Base-by-base conservation (phyloP, 2,329 filamentous ascomycete species). In the Penicillium hordei region DNA sequence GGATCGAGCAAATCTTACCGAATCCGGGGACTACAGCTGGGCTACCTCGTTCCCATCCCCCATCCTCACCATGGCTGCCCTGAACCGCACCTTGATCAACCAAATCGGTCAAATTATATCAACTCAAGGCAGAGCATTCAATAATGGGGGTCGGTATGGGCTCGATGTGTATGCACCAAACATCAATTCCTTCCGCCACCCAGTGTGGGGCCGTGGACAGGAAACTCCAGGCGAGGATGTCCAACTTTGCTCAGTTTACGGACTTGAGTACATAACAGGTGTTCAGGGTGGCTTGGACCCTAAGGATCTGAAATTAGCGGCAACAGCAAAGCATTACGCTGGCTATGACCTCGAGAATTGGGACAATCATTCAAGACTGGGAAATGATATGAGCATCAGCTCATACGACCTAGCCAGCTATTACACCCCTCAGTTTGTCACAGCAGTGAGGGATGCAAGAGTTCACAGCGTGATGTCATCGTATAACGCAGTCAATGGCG, bases 21-120 rank as follows among this genome's bases (percentile, higher is more conserved):
- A 70, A 6, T 74, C 73, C 13, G 82, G 81, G 2, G 72, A 81
- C 12, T 89, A 81, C 68, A 82, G 78, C 60, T 83, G 82, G 66
- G 83, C 86, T 0, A 89, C 87, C 0, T 85, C 83, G 0, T 89
- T 89, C 65, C 86, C 87, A 0, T 81, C 83, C 67, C 86, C 86
- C 0, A 86, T 90, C 51, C 72, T 82, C 2, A 81, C 86, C 64
- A 82, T 82, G 23, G 85, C 86, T 0, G 81, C 86, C 0, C 86
- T 89, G 61, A 85, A 89, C 60, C 85, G 88, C 61, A 79, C 80
- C 0, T 71, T 89, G 33, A 82, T 89, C 60, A 69, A 79, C 21
- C 74, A 79, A 6, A 81, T 89, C 3, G 86, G 81, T 2, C 76
- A 70, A 2, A 79, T 85, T 4, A 70, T 77, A 33, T 76, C 76